Evolutionary conservation across 1,139 yeast genomes (phyloP).

Genomic region (Suhomyces bokatorum): DNA sequence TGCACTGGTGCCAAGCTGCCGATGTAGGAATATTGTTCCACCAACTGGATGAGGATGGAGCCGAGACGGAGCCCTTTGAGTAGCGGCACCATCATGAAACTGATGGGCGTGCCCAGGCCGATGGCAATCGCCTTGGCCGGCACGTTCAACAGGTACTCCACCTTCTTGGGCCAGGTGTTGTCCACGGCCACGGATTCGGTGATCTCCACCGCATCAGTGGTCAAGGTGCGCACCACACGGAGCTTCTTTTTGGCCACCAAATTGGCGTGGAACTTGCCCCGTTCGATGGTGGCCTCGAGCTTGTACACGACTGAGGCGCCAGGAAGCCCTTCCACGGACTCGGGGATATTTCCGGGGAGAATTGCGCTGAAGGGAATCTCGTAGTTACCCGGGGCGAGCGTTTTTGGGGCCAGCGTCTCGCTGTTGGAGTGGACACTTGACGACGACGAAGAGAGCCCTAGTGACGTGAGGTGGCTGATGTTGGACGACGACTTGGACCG

Average conservation of each 20-base stretch:
- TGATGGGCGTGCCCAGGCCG: slow-evolving; percentile 75
- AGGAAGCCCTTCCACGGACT: slow-evolving; percentile 87
- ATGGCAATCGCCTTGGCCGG: slow-evolving; percentile 90
- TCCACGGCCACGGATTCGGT: slow-evolving; percentile 93
- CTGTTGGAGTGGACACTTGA: slow-evolving; percentile 9
- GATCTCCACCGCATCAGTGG: slow-evolving; percentile 84
- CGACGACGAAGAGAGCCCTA: slow-evolving; percentile 17
- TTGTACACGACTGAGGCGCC: slow-evolving; percentile 80
- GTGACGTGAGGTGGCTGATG: slow-evolving; percentile 26
- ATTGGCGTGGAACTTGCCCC: slow-evolving; percentile 73
- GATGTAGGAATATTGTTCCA: slow-evolving; percentile 66
- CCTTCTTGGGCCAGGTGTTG: slow-evolving; percentile 93
- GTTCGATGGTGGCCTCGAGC: slow-evolving; percentile 76
- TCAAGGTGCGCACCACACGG: slow-evolving; percentile 82
- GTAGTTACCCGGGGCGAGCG: slow-evolving; percentile 73
- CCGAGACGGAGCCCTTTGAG: slow-evolving; percentile 81
- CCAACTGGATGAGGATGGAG: slow-evolving; percentile 60
- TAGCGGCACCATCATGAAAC: slow-evolving; percentile 74
- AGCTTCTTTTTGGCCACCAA: slow-evolving; percentile 70
- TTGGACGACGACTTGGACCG: slow-evolving; percentile 36
- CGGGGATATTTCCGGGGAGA: slow-evolving; percentile 82
- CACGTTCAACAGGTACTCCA: slow-evolving; percentile 83
- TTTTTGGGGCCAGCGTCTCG: slow-evolving; percentile 14
- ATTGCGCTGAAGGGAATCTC: slow-evolving; percentile 87
- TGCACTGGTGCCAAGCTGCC: slow-evolving; percentile 58